A percentile compares a stretch with the other conserved stretches of the same genome.
These are phyloP conservation scores for Dictyostelium capitatum DNA, from an alignment of 78 protist species.

Conservation along the genomic window DNA sequence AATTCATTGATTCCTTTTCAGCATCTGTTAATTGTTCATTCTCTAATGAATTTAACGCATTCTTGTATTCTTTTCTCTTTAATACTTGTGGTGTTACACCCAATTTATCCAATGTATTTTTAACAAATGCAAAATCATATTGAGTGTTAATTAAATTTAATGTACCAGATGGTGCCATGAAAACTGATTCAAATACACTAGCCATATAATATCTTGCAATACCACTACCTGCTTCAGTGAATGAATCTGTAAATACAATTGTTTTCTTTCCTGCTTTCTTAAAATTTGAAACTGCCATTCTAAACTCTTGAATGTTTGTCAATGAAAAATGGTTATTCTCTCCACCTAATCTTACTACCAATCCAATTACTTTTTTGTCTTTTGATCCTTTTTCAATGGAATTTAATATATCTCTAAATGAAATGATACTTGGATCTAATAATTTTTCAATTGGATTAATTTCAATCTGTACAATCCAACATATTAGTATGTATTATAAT, in stretches of 20 bases:
- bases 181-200: slow-evolving; percentile 2
- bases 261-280: slow-evolving; percentile 49
- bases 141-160: slow-evolving; percentile 5
- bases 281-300: slow-evolving; percentile 26
- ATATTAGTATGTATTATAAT: too few species aligned
- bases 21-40: slow-evolving; percentile 49
- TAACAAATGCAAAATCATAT: slow-evolving; percentile 40
- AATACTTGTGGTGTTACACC: slow-evolving; percentile 20
- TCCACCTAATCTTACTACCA: slow-evolving; percentile 11
- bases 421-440: slow-evolving; percentile 16
- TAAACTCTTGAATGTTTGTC: slow-evolving; percentile 45
- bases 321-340: neutral
- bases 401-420: slow-evolving; percentile 36
- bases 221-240: slow-evolving; percentile 27
- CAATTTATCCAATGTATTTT: slow-evolving; percentile 43
- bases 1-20: slow-evolving; percentile 38
- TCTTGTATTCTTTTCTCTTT: slow-evolving; percentile 62
- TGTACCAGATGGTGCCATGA: slow-evolving; percentile 34
- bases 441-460: slow-evolving; percentile 34
- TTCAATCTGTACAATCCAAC: neutral
- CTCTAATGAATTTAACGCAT: slow-evolving; percentile 14
- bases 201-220: slow-evolving; percentile 42
- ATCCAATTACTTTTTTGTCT: slow-evolving; percentile 27
- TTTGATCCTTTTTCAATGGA: slow-evolving; percentile 29
- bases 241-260: slow-evolving; percentile 6